Percentiles rank a stretch among this genome's conserved stretches.
phyloP scores from a whole-genome alignment of 345 rosid genomes.

The Eucalyptus tenuipes region DNA sequence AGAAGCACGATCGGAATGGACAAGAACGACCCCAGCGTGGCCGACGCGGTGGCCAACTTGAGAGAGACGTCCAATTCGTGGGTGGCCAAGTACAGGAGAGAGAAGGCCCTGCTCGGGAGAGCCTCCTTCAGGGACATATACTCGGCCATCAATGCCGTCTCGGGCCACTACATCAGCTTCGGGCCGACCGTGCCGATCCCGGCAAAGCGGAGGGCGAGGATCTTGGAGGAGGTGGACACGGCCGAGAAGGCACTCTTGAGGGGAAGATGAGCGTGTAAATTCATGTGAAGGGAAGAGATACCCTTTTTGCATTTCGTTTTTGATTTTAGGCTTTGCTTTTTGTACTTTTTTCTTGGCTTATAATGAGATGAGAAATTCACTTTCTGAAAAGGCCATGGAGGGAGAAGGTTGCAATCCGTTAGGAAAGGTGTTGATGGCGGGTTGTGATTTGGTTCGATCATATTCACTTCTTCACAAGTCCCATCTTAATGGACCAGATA shows the following conservation, averaged over 20 bases:
- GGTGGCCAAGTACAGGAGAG: slow-evolving; percentile 95
- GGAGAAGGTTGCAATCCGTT: not conserved
- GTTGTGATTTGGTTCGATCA: not conserved
- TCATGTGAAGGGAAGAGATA: not conserved
- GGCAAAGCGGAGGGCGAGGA: slow-evolving; percentile 69
- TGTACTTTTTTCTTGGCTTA: not conserved
- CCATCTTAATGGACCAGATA: not conserved
- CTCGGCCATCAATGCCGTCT: slow-evolving; percentile 86
- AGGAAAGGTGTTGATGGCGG: not conserved
- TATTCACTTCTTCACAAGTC: not conserved
- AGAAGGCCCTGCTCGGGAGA: slow-evolving; percentile 75
- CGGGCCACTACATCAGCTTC: slow-evolving; percentile 89
- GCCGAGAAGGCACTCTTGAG: slow-evolving; percentile 78
- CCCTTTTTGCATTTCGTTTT: not conserved
- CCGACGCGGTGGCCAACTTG: slow-evolving; percentile 61
- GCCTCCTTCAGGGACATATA: slow-evolving; percentile 76
- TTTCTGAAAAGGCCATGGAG: not conserved
- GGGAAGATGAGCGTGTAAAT: slow-evolving; percentile 34
- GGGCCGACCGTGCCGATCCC: slow-evolving; percentile 91
- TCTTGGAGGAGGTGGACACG: slow-evolving; percentile 87
- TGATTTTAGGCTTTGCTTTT: not conserved
- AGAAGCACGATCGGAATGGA: slow-evolving; percentile 61
- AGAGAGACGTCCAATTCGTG: slow-evolving; percentile 73
- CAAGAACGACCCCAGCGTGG: slow-evolving; percentile 71
- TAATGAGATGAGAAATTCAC: not conserved